Evolutionary conservation across 2,329 filamentous ascomycete genomes (phyloP).

Genomic region (Colletotrichum gloeosporioides): DNA sequence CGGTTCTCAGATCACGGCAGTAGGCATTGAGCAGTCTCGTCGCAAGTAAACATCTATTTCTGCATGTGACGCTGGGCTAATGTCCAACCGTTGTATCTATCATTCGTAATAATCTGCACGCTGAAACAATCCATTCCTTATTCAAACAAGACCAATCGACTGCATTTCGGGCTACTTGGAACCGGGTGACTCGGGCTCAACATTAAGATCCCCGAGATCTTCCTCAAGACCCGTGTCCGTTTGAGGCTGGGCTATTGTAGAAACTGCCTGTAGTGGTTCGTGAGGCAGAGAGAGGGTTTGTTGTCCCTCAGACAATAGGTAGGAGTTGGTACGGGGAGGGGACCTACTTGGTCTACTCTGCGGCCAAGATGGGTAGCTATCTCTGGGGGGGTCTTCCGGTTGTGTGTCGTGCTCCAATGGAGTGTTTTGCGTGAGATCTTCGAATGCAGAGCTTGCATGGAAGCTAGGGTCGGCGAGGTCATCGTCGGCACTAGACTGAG

Average conservation of each 20-base stretch:
- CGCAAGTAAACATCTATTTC: neutral
- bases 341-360: neutral
- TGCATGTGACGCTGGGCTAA: neutral
- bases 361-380: neutral
- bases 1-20: neutral
- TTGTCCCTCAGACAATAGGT: neutral
- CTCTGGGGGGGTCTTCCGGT: neutral
- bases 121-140: neutral
- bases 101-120: neutral
- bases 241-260: neutral
- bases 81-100: fast-evolving
- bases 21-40: neutral
- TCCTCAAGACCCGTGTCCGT: neutral
- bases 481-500: neutral
- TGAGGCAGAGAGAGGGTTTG: neutral
- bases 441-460: neutral
- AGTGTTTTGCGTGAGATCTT: neutral
- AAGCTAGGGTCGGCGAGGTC: neutral
- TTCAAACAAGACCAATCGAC: neutral
- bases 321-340: neutral
- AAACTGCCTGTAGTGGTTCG: neutral
- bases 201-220: neutral
- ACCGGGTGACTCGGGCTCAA: neutral
- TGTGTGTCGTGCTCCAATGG: neutral
- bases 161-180: neutral